Evolutionary conservation across 1,139 yeast genomes (phyloP).

Genomic region (Kurtzmaniella quercitrusa): DNA sequence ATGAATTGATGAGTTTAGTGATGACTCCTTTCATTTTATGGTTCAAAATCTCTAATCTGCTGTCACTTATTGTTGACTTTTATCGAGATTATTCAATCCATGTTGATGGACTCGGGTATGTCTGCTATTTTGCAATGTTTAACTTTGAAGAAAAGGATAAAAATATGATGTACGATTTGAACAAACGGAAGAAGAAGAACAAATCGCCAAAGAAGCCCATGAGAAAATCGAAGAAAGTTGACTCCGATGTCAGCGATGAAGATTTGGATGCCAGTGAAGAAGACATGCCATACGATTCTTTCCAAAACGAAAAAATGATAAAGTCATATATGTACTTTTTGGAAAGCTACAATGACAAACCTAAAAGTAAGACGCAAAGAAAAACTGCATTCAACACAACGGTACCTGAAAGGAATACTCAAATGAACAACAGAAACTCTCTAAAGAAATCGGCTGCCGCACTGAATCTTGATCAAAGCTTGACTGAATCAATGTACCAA

Average conservation of each 20-base stretch:
- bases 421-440: neutral
- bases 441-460: neutral
- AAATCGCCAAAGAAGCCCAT: slow-evolving; percentile 5
- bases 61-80: slow-evolving; percentile 81
- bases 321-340: slow-evolving; percentile 83
- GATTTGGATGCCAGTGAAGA: slow-evolving; percentile 36
- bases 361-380: neutral
- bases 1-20: slow-evolving; percentile 77
- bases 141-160: slow-evolving; percentile 63
- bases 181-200: slow-evolving; percentile 20
- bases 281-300: slow-evolving; percentile 20
- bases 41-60: slow-evolving; percentile 69
- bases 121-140: slow-evolving; percentile 92
- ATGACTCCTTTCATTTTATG: slow-evolving; percentile 86
- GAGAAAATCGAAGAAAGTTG: slow-evolving; percentile 2
- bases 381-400: slow-evolving; percentile 14
- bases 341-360: slow-evolving; percentile 58
- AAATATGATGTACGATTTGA: slow-evolving; percentile 41
- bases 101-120: slow-evolving; percentile 92
- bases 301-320: slow-evolving; percentile 85
- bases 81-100: slow-evolving; percentile 85
- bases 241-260: slow-evolving; percentile 13
- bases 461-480: slow-evolving; percentile 15
- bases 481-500: slow-evolving; percentile 25
- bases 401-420: neutral